These are phyloP conservation scores for Chrysochromulina parva DNA, from an alignment of 78 protist species.

Conservation along the genomic window DNA sequence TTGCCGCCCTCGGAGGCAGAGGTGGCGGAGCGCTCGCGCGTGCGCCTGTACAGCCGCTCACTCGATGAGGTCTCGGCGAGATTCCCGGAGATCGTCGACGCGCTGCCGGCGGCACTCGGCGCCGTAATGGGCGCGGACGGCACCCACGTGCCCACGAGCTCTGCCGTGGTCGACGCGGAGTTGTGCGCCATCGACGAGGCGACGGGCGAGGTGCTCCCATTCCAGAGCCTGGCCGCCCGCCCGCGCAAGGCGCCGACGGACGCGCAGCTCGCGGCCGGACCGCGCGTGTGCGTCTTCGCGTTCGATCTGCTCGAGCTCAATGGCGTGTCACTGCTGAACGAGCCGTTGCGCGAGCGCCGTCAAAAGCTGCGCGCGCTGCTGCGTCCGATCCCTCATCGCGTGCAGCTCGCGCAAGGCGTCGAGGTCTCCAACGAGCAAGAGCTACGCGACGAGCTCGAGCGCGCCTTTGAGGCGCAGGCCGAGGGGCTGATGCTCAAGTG, in stretches of 20 bases:
- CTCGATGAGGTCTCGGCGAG: conserved; percentile 88
- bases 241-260: conserved; percentile 75
- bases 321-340: conserved; percentile 59
- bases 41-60: conserved; percentile 89
- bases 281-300: conserved; percentile 88
- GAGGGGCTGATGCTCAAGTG: conserved; percentile 90
- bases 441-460: conserved; percentile 68
- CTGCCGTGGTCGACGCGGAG: conserved; percentile 80
- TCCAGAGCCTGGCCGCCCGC: conserved; percentile 86
- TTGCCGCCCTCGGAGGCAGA: conserved; percentile 38
- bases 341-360: conserved; percentile 49
- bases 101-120: background rate
- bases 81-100: conserved; percentile 89
- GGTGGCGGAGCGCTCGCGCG: conserved; percentile 8
- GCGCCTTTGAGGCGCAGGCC: conserved; percentile 68
- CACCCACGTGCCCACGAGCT: background rate
- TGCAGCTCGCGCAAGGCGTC: conserved; percentile 59
- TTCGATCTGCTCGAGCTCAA: conserved; percentile 93
- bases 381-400: background rate
- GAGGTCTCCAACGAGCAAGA: conserved; percentile 69
- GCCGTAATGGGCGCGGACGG: background rate
- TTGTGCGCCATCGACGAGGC: conserved; percentile 88
- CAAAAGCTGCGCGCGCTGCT: background rate
- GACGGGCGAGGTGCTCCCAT: conserved; percentile 77
- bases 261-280: conserved; percentile 45